Evolutionary conservation across 768 basidiomycete genomes (phyloP), one percentile per base, ranked within the genome.

Genomic region (Postia placenta): DNA sequence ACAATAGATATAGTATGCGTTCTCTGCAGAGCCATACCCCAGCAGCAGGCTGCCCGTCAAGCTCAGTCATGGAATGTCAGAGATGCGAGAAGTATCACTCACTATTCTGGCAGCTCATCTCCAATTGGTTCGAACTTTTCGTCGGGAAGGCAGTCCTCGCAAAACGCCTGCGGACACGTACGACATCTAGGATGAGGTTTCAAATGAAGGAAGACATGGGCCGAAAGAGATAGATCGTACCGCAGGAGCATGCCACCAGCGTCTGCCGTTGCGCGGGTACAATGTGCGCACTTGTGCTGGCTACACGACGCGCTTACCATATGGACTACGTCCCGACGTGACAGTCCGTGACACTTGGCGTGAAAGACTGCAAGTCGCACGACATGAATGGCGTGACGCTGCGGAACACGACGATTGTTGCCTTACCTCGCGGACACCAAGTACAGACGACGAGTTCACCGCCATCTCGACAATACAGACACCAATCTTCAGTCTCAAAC

Each of bases 241-340:
- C 80, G 67, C 60, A 80, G 82, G 25, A 83, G 55, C 70, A 83
- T 74, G 1, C 80, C 80, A 5, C 81, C 80, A 1, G 72, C 67
- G 19, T 77, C 73, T 1, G 58, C 46, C 0, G 79, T 72, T 14
- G 56, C 66, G 44, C 78, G 70, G 7, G 56, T 14, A 58, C 81
- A 83, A 3, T 50, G 57, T 7, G 59, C 48, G 49, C 81, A 83
- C 5, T 48, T 59, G 56, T 83, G 81, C 52, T 83, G 81, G 49
- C 64, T 60, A 54, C 81, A 83, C 7, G 47, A 42, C 2, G 71
- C 49, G 9, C 38, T 49, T 4, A 48, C 28, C 28, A 51, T 53
- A 36, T 48, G 54, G 30, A 57, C 59, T 15, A 69, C 28, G 22
- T 70, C 60, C n/a, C 55, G 60, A 25, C 51, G 49, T 5, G 65